Evolutionary conservation across 129 eudicot species (phyloP).

Genomic region (Sambucus nigra): DNA sequence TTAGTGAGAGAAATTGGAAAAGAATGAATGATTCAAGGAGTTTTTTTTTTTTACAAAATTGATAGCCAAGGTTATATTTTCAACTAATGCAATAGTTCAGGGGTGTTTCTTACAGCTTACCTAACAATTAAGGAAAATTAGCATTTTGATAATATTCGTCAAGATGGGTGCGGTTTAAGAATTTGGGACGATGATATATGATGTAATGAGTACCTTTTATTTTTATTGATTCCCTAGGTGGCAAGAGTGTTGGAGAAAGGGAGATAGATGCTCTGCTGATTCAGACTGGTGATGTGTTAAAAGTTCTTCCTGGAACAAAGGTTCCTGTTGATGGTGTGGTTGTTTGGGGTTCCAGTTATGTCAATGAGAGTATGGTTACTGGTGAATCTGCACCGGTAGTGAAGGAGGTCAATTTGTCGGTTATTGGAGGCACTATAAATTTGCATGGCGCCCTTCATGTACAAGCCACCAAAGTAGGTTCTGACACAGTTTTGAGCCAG

Average conservation of each 20-base stretch:
- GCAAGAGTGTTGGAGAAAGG: constrained; percentile 66
- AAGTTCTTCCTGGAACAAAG: constrained; percentile 88
- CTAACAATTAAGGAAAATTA: too few relatives aligned
- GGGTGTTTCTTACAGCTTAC: too few relatives aligned
- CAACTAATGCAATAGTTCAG: too few relatives aligned
- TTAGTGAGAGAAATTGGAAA: too few relatives aligned
- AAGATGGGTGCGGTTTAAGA: too few relatives aligned
- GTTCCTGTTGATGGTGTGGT: constrained; percentile 84
- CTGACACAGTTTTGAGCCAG: constrained; percentile 91
- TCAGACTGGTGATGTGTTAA: constrained; percentile 81
- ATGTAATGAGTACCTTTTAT: not conserved
- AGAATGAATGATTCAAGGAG: too few relatives aligned
- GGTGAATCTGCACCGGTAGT: constrained; percentile 86
- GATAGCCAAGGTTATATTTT: too few relatives aligned
- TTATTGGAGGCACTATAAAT: constrained; percentile 93
- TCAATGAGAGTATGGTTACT: constrained; percentile 98
- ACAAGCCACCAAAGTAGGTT: constrained; percentile 82
- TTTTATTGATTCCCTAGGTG: constrained; percentile 36
- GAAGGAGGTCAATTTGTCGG: constrained; percentile 61
- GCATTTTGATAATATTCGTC: too few relatives aligned
- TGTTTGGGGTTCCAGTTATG: constrained; percentile 93
- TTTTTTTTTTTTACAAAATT: too few relatives aligned
- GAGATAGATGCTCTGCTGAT: constrained; percentile 93
- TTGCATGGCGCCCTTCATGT: constrained; percentile 84
- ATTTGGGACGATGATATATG: too few relatives aligned